Percentiles rank a stretch among this genome's conserved stretches.
Conservation (phyloP, 441 rosid species). For the Erodium trifolium region DNA sequence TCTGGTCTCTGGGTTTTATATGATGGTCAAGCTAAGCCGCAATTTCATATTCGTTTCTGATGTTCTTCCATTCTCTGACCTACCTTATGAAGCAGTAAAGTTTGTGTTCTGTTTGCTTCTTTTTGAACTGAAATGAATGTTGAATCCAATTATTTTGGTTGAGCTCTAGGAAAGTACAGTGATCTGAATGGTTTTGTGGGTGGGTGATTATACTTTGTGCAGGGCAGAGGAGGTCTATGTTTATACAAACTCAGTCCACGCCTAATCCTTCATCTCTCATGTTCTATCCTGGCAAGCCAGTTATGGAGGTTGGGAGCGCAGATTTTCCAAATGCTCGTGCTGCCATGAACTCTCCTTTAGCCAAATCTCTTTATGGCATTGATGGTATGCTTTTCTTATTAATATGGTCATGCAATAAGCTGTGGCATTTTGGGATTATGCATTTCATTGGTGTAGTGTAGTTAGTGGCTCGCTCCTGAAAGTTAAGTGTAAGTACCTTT, state of each 20-base stretch:
- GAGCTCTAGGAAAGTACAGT: background rate
- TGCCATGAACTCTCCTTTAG: constrained; percentile 43
- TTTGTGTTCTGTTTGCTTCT: background rate
- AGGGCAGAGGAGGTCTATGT: constrained; percentile 91
- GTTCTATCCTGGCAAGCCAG: constrained; percentile 86
- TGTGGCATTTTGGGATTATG: background rate
- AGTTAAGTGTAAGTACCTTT: background rate
- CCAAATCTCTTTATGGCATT: constrained; percentile 61
- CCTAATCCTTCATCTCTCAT: constrained; percentile 96
- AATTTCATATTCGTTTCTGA: background rate
- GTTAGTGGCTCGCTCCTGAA: background rate
- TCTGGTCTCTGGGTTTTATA: background rate
- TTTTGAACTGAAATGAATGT: background rate
- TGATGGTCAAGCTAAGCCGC: background rate
- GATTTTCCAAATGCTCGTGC: constrained; percentile 59
- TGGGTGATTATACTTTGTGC: constrained; percentile 11
- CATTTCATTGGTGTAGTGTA: background rate
- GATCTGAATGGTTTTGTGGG: constrained; percentile 9
- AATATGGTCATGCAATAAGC: background rate
- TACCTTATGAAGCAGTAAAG: background rate
- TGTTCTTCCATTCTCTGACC: background rate
- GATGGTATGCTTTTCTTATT: constrained; percentile 42
- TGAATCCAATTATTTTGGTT: too few relatives aligned
- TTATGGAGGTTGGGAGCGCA: constrained; percentile 85
- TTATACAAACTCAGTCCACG: constrained; percentile 79